phyloP scores from a whole-genome alignment of 192 early-diverging fungal species.

The Chytriomyces hyalinus region DNA sequence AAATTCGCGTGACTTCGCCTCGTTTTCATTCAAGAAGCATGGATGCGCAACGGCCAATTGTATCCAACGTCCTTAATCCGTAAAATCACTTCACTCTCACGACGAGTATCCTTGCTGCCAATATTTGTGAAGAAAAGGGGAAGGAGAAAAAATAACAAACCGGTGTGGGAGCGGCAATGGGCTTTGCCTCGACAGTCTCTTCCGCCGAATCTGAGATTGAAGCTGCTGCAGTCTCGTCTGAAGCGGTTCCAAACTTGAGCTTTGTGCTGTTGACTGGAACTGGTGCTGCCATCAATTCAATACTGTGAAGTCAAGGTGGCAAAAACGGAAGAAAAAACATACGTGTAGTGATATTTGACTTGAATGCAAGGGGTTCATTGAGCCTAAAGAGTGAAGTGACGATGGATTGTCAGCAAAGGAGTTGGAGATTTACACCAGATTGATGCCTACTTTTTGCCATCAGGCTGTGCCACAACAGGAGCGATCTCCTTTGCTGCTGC shows the following conservation, averaged over 20 bases:
- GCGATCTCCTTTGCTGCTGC: not conserved
- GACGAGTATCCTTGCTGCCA: not conserved
- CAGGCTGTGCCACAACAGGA: not conserved
- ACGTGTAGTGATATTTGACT: slow-evolving; percentile 26
- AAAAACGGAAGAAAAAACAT: slow-evolving; percentile 11
- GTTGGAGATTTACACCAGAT: not conserved
- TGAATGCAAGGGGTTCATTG: slow-evolving; percentile 15
- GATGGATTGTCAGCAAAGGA: not conserved
- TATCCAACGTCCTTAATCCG: not conserved
- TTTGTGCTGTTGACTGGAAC: not conserved
- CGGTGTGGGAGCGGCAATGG: not conserved
- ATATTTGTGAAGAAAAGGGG: not conserved
- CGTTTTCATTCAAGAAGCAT: not conserved
- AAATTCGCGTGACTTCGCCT: not conserved
- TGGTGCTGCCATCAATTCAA: not conserved
- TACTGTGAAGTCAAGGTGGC: not conserved
- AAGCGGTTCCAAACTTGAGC: slow-evolving; percentile 22
- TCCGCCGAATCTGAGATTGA: not conserved
- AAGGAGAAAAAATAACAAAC: not conserved
- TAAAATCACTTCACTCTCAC: not conserved
- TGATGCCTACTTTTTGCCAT: not conserved
- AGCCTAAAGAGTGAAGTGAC: not conserved
- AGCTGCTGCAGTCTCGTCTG: slow-evolving; percentile 3
- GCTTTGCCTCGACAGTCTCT: not conserved
- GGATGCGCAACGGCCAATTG: not conserved